phyloP scores from a whole-genome alignment of 192 early-diverging fungal genomes.

The Linnemannia elongata region DNA sequence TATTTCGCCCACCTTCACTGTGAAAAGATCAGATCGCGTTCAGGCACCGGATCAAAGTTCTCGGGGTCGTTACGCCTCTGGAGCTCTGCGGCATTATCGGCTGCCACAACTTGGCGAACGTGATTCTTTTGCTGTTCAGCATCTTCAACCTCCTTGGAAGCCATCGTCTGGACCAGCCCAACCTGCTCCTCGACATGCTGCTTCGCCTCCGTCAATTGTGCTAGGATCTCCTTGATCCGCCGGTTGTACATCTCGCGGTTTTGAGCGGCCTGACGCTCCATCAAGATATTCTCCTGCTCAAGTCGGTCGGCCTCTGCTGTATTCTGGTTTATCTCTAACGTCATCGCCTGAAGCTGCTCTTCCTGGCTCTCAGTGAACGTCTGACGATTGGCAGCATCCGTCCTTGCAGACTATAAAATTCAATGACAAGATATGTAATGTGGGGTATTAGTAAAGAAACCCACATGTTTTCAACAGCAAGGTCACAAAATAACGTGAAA shows the following conservation, averaged over 20 bases:
- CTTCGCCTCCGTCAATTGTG: conserved; percentile 21
- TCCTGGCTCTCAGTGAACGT: conserved; percentile 17
- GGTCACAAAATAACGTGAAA: too few species aligned
- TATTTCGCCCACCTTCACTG: background rate
- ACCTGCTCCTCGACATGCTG: conserved; percentile 51
- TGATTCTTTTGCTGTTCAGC: conserved; percentile 6
- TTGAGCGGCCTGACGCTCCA: conserved; percentile 41
- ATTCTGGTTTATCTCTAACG: conserved; percentile 24
- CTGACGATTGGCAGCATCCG: conserved; percentile 22
- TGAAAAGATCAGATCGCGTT: conserved; percentile 7
- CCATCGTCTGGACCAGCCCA: conserved; percentile 34
- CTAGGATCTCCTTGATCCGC: conserved; percentile 23
- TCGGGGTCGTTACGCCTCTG: conserved; percentile 5
- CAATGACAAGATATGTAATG: background rate
- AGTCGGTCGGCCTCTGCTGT: conserved; percentile 34
- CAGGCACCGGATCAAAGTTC: background rate
- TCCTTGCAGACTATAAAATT: conserved; percentile 26
- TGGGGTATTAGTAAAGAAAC: background rate
- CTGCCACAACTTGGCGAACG: background rate
- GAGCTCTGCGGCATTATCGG: background rate
- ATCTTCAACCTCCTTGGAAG: conserved; percentile 28
- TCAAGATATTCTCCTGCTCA: conserved; percentile 25
- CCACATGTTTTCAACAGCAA: background rate
- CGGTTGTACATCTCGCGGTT: conserved; percentile 24
- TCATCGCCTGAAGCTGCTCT: conserved; percentile 31